Evolutionary conservation across 2,329 filamentous ascomycete species (phyloP), one percentile per base, ranked within the genome.

Genomic region (Metarhizium humberi): DNA sequence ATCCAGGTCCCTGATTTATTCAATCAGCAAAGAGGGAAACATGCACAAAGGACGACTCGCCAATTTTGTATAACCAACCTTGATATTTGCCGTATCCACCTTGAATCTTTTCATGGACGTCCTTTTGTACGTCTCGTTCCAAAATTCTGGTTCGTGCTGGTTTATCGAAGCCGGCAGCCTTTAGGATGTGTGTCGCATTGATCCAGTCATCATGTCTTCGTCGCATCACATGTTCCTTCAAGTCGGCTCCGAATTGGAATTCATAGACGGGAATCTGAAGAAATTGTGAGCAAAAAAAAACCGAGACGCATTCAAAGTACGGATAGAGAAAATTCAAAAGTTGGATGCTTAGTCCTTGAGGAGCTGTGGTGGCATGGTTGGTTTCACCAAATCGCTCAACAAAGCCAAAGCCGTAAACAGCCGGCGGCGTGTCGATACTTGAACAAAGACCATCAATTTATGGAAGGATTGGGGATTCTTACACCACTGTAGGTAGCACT

Each of bases 21-120:
- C 13, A 5, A 11, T 40, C 38, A 40, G 38, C 38, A 13, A 40
- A 40, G 14, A 11, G 14, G 13, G 14, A 40, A 40, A 3, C 5
- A 40, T 40, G 13, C 13, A 40, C 5, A n/a, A 40, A 40, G 14
- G 8, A 34, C 10, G 32, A 34, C 32, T 10, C 2, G 32, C 6
- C 10, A 40, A 11, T 16, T 8, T 45, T 10, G 40, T 3, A 14
- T 45, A 46, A 63, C 72, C 48, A 66, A 90, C 88, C 92, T 76
- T 99, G 94, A 64, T 97, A 99, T 82, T 97, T 97, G 65, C 94
- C 94, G 71, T 97, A 97, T 16, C 94, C 94, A 61, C 92, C 94
- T 69, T 99, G 94, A 6, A 99, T 92, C 75, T 99, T 99, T 74
- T 97, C 94, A 68, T 99, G 94, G 5, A 88, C 80, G 47, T 95